Evolutionary conservation across 345 rosid species (phyloP).

Genomic region (Corchorus capsularis): DNA sequence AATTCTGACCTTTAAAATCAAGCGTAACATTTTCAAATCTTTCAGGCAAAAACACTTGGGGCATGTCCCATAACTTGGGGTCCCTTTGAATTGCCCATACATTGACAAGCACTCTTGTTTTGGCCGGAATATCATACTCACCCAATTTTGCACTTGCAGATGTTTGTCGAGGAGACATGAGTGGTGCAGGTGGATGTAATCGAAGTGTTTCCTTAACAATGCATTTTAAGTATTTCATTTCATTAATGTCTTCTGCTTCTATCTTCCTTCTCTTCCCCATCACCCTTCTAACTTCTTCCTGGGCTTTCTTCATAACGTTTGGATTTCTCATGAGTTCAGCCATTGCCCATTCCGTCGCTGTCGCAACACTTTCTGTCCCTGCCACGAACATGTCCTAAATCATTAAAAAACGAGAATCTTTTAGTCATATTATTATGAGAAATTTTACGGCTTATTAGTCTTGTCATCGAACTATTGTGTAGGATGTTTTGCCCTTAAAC

Average conservation of each 20-base stretch:
- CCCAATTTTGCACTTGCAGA: not conserved
- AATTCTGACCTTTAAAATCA: not conserved
- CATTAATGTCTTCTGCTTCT: not conserved
- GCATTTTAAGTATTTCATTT: not conserved
- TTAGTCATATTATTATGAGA: not conserved
- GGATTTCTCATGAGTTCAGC: conserved; percentile 7
- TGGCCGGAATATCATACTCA: not conserved
- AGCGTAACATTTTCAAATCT: not conserved
- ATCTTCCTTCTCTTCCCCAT: not conserved
- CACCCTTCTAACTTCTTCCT: not conserved
- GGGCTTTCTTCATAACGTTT: not conserved
- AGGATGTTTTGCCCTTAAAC: too few species aligned
- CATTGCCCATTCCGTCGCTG: conserved; percentile 15
- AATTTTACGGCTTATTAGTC: not conserved
- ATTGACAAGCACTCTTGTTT: not conserved
- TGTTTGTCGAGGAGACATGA: not conserved
- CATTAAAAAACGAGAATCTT: not conserved
- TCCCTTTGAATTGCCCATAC: not conserved
- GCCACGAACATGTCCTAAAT: conserved; percentile 9
- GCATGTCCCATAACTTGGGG: not conserved
- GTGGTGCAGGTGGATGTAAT: not conserved
- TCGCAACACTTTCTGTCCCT: not conserved
- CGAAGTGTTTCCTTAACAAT: not conserved
- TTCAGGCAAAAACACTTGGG: not conserved
- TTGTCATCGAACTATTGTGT: too few species aligned